A percentile compares a stretch with the other conserved stretches of the same genome.
Conservation (phyloP, 2,329 filamentous ascomycete genomes). For the Verticillium klebahnii region DNA sequence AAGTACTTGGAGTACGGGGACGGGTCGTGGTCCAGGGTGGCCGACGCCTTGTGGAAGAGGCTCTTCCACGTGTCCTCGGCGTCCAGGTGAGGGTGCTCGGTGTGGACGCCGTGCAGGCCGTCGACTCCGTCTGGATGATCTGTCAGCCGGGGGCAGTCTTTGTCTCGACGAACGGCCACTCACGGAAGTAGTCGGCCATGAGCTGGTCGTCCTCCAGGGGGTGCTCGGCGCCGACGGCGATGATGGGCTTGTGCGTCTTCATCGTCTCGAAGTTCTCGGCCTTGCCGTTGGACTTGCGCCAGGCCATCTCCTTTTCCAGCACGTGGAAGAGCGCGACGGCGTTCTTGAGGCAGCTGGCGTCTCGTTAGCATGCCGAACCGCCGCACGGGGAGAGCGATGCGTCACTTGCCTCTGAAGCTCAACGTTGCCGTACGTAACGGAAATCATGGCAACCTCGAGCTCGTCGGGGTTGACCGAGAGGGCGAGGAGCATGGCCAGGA, state of each 20-base stretch:
- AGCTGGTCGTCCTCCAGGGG: conserved; percentile 80
- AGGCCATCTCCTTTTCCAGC: conserved; percentile 81
- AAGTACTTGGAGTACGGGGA: conserved; percentile 57
- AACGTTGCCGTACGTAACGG: conserved; percentile 91
- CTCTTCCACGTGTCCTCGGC: conserved; percentile 71
- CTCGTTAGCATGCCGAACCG: not conserved
- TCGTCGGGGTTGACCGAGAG: conserved; percentile 79
- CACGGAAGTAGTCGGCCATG: conserved; percentile 84
- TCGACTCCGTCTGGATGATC: conserved; percentile 62
- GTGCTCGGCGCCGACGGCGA: conserved; percentile 82
- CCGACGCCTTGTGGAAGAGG: conserved; percentile 48
- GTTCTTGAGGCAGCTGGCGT: conserved; percentile 78
- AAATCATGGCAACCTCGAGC: conserved; percentile 79
- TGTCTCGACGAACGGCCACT: conserved; percentile 23
- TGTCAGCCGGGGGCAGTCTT: not conserved
- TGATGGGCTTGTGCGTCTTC: conserved; percentile 68
- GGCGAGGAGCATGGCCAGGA: conserved; percentile 82
- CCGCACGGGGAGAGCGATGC: conserved; percentile 1
- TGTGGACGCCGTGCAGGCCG: conserved; percentile 72
- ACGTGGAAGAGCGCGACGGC: conserved; percentile 87
- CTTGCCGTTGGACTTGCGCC: conserved; percentile 67
- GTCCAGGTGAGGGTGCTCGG: conserved; percentile 67
- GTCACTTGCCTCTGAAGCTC: conserved; percentile 66
- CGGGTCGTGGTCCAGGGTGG: conserved; percentile 21
- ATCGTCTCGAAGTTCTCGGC: conserved; percentile 69